Base-by-base conservation (phyloP, 345 rosid species). In the Limnanthes douglasii region DNA sequence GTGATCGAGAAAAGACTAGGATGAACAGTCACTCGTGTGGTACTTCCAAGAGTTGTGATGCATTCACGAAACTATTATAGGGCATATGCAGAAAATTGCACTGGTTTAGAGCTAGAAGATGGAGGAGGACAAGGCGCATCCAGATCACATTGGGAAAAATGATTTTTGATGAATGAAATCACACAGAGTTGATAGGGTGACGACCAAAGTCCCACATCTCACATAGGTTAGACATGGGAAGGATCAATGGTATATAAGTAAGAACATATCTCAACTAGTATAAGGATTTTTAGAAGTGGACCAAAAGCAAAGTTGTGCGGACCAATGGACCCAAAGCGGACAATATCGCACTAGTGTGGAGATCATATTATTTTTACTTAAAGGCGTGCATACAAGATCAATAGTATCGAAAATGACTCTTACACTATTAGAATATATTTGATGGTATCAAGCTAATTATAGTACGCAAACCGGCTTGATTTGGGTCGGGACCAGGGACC, bases 101-200 rank as follows among this genome's bases (percentile, higher is more conserved):
- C 85, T 1, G 93, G 93, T 21, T 66, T 79, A 43, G 93, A 79
- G 57, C 73, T 79, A 35, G 93, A 79, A 55, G 93, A 79, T 57
- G 93, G 93, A 33, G 93, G 93, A 57, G 93, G 93, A 32, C 85
- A 85, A 28, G 93, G 93, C 54, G 75, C 93, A 43, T 79, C 93
- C 66, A 85, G 93, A 36, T 79, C 93, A 23, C 93, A 79, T 39
- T 79, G 93, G 93, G 93, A 79, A 31, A 79, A 79, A 43, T 61
- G 93, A 49, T 78, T 79, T 34, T 49, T 79, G 50, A 79, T 79
- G 93, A 79, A 79, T 39, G 93, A 79, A 63, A 75, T 79, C 36
- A 79, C 75, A 85, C 74, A 85, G 1, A 85, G 93, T n/a, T n/a
- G n/a, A n/a, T n/a, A n/a, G n/a, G n/a, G n/a, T n/a, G n/a, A n/a